These are phyloP conservation scores for Aspergillus sp. DNA, from an alignment of 2,329 filamentous ascomycete species.

Conservation along the genomic window DNA sequence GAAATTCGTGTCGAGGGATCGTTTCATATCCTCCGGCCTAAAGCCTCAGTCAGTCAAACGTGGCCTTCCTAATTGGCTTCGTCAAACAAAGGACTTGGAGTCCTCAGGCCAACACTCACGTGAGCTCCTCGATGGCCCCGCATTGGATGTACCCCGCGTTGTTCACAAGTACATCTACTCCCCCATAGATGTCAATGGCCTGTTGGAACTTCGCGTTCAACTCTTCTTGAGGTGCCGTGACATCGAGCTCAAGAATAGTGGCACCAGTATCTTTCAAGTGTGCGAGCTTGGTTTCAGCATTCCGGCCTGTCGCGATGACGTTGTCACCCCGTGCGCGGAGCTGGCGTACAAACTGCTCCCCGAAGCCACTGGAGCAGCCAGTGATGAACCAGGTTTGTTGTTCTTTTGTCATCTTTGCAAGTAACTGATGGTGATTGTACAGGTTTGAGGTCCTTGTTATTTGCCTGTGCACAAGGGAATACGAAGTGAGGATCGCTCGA, in stretches of 20 bases:
- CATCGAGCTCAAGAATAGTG: constrained; percentile 26
- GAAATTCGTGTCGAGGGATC: neutral
- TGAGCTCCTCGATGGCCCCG: constrained; percentile 29
- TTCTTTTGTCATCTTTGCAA: neutral
- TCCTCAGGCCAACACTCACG: constrained; percentile 16
- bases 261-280: constrained; percentile 27
- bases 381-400: constrained; percentile 14
- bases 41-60: neutral
- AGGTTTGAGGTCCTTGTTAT: no score
- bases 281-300: constrained; percentile 19
- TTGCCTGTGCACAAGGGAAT: no score
- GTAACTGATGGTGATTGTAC: no score
- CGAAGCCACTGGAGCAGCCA: constrained; percentile 10
- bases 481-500: no score
- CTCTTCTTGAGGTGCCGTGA: constrained; percentile 20
- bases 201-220: constrained; percentile 20
- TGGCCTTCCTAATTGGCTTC: no score
- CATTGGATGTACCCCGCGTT: constrained; percentile 42
- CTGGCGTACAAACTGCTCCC: neutral
- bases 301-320: constrained; percentile 35
- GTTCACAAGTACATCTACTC: constrained; percentile 49
- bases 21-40: neutral
- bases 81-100: neutral
- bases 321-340: constrained; percentile 27
- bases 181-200: constrained; percentile 20